These are phyloP conservation scores for Castanea mollissima DNA, from an alignment of 306 rosid species.

Conservation along the genomic window DNA sequence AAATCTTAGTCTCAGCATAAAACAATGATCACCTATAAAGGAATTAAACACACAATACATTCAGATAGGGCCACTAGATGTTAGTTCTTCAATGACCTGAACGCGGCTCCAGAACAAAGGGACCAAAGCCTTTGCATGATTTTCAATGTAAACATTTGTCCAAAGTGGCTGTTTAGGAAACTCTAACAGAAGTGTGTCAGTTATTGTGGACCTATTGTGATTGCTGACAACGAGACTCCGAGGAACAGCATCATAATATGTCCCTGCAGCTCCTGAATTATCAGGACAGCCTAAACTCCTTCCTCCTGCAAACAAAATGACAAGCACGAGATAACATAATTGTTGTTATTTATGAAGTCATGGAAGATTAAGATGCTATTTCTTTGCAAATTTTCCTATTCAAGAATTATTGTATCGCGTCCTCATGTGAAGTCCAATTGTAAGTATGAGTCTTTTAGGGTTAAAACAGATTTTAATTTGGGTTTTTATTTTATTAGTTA, in stretches of 20 bases:
- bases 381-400: too few relatives aligned
- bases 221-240: slow-evolving; percentile 82
- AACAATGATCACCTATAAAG: not conserved
- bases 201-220: slow-evolving; percentile 71
- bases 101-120: slow-evolving; percentile 97
- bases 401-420: too few relatives aligned
- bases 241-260: slow-evolving; percentile 93
- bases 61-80: slow-evolving; percentile 8
- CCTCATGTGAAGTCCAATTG: too few relatives aligned
- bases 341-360: not conserved
- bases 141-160: slow-evolving; percentile 82
- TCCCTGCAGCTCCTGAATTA: slow-evolving; percentile 94
- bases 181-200: slow-evolving; percentile 86
- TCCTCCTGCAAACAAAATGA: slow-evolving; percentile 62
- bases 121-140: slow-evolving; percentile 94
- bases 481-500: too few relatives aligned
- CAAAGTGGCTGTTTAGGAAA: slow-evolving; percentile 93
- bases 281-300: slow-evolving; percentile 83
- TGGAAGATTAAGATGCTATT: too few relatives aligned
- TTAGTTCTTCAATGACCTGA: slow-evolving; percentile 63
- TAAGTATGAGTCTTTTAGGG: too few relatives aligned
- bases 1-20: not conserved
- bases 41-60: not conserved
- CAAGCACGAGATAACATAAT: slow-evolving; percentile 13
- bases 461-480: too few relatives aligned